These are phyloP conservation scores for Alternaria incomplexa DNA, from an alignment of 2,329 filamentous ascomycete species.

Conservation along the genomic window DNA sequence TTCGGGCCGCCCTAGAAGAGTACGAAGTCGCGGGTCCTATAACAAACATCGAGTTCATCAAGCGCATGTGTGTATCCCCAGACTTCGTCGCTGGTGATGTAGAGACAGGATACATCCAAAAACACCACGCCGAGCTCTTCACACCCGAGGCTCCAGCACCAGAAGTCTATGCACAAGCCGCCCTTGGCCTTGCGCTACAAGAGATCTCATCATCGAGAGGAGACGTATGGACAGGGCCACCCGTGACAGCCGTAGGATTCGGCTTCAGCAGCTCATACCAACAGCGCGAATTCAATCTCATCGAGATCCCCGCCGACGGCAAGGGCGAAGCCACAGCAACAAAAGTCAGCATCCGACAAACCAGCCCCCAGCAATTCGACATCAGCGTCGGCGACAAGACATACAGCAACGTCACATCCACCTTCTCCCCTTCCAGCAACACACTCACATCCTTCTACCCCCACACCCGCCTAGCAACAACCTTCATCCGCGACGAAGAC, in stretches of 20 bases:
- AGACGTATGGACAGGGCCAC: constrained; percentile 51
- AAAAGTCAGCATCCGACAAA: constrained; percentile 60
- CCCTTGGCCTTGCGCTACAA: constrained; percentile 72
- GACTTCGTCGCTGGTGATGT: constrained; percentile 88
- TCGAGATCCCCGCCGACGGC: constrained; percentile 54
- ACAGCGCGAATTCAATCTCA: constrained; percentile 66
- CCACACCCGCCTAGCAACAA: constrained; percentile 77
- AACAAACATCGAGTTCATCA: constrained; percentile 97
- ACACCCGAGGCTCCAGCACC: constrained; percentile 64
- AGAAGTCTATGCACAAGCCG: constrained; percentile 86
- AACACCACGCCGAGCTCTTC: constrained; percentile 83
- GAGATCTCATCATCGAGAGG: constrained; percentile 34
- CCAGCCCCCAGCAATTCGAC: constrained; percentile 57
- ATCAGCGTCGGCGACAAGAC: constrained; percentile 52
- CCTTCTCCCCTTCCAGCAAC: constrained; percentile 52
- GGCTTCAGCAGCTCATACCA: constrained; percentile 59
- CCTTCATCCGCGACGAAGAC: constrained; percentile 69
- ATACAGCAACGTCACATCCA: constrained; percentile 55
- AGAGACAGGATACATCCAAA: constrained; percentile 95
- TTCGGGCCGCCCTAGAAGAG: constrained; percentile 78
- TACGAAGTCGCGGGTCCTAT: constrained; percentile 93
- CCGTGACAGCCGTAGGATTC: constrained; percentile 60
- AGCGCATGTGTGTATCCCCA: constrained; percentile 79
- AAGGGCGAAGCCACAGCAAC: constrained; percentile 48
- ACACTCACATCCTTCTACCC: constrained; percentile 79